Percentiles rank a stretch among this genome's conserved stretches.
Conservation (phyloP, 2,329 filamentous ascomycete genomes). For the Penicillium sp. region DNA sequence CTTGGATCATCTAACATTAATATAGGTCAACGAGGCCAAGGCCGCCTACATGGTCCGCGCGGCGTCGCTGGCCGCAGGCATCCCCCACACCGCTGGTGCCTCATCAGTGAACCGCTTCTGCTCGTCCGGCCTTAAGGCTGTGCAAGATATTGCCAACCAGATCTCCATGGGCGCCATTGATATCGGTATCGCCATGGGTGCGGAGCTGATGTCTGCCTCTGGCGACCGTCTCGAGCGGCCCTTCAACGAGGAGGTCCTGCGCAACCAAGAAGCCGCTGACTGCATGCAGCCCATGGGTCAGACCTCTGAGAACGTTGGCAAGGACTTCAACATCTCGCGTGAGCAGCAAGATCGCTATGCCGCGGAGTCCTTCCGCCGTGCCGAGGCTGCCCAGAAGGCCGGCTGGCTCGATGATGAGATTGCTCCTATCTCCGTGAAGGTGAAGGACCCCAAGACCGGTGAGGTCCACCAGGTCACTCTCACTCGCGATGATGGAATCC, state of each 20-base stretch:
- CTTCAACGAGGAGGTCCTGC: slow-evolving; percentile 75
- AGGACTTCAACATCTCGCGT: slow-evolving; percentile 82
- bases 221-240: slow-evolving; percentile 70
- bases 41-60: slow-evolving; percentile 90
- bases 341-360: slow-evolving; percentile 83
- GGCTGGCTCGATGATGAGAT: slow-evolving; percentile 96
- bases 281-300: slow-evolving; percentile 97
- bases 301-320: slow-evolving; percentile 93
- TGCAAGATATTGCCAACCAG: slow-evolving; percentile 90
- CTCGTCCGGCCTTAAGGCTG: slow-evolving; percentile 92
- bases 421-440: slow-evolving; percentile 75
- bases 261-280: slow-evolving; percentile 76
- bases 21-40: slow-evolving; percentile 74
- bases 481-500: slow-evolving; percentile 84
- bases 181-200: slow-evolving; percentile 82
- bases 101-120: slow-evolving; percentile 94
- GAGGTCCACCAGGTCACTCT: slow-evolving; percentile 76
- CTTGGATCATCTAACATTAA: background rate
- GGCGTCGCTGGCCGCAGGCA: slow-evolving; percentile 85
- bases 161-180: slow-evolving; percentile 81
- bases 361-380: slow-evolving; percentile 81
- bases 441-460: slow-evolving; percentile 82
- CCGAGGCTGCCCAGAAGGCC: slow-evolving; percentile 85
- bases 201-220: slow-evolving; percentile 80
- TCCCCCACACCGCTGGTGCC: slow-evolving; percentile 83